Conservation (phyloP, 495 filamentous ascomycete species). For the Umbilicaria muhlenbergii region DNA sequence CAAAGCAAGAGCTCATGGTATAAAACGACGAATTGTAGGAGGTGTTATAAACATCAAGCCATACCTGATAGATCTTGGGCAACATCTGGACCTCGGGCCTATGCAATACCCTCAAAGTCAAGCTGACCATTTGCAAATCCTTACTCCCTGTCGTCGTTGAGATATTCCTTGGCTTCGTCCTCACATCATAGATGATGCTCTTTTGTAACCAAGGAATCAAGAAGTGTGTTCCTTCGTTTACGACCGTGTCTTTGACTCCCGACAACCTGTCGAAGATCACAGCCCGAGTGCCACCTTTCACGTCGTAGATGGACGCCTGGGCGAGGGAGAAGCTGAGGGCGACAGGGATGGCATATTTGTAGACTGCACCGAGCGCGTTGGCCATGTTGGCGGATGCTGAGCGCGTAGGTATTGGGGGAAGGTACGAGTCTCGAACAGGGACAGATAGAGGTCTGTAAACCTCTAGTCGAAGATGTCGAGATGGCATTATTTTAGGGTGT, state of each 20-base stretch:
- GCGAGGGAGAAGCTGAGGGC: slow-evolving; percentile 43
- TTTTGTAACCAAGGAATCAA: slow-evolving; percentile 90
- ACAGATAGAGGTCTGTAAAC: too few relatives aligned
- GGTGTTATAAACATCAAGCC: slow-evolving; percentile 1
- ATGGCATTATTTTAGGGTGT: slow-evolving; percentile 25
- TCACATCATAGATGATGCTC: slow-evolving; percentile 92
- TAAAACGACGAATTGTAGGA: too few relatives aligned
- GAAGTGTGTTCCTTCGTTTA: slow-evolving; percentile 96
- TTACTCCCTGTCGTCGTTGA: slow-evolving; percentile 97
- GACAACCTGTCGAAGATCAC: slow-evolving; percentile 96
- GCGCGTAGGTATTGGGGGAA: slow-evolving; percentile 4
- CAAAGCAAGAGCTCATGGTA: background rate
- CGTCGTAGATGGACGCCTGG: slow-evolving; percentile 83
- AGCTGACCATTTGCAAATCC: slow-evolving; percentile 98
- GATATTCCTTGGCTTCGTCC: slow-evolving; percentile 93
- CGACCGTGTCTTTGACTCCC: slow-evolving; percentile 81
- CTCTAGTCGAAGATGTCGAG: slow-evolving; percentile 18
- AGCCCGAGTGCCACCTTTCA: slow-evolving; percentile 80
- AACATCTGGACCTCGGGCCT: slow-evolving; percentile 82
- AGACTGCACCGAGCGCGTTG: slow-evolving; percentile 43
- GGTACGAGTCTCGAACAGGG: slow-evolving; percentile 10
- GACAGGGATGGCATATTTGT: slow-evolving; percentile 55
- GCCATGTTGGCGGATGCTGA: slow-evolving; percentile 33
- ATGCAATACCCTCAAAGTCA: slow-evolving; percentile 92
- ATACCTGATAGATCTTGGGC: slow-evolving; percentile 96